Conservation (phyloP, 116 monocot genomes). For the Zostera marina region DNA sequence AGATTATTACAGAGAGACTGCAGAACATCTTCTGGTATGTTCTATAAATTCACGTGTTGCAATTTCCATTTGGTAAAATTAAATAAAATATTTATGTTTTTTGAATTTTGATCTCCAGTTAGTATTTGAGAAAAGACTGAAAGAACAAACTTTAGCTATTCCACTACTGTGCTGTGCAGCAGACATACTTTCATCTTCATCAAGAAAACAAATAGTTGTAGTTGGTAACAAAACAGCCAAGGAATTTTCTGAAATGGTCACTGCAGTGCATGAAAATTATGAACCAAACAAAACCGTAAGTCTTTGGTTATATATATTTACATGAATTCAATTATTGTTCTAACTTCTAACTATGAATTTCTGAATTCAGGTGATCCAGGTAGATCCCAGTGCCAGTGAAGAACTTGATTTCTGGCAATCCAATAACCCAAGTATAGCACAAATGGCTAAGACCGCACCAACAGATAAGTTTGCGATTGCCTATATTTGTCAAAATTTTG, state of each 20-base stretch:
- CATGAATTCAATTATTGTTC: too few species aligned
- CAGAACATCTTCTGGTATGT: constrained; percentile 81
- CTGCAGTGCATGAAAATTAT: constrained; percentile 36
- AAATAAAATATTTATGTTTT: neutral
- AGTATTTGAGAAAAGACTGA: constrained; percentile 55
- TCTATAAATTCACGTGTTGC: neutral
- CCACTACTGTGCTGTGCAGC: constrained; percentile 81
- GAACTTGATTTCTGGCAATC: constrained; percentile 75
- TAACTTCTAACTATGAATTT: neutral
- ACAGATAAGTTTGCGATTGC: constrained; percentile 25
- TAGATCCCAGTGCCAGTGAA: constrained; percentile 41
- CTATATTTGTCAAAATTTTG: constrained; percentile 70
- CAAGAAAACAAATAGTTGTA: constrained; percentile 65
- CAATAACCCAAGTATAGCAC: constrained; percentile 35
- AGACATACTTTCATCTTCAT: constrained; percentile 49
- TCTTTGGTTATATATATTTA: neutral
- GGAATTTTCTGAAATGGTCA: constrained; percentile 50
- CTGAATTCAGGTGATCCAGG: constrained; percentile 56
- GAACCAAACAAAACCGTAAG: constrained; percentile 69
- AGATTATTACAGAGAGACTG: constrained; percentile 34
- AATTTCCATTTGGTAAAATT: neutral
- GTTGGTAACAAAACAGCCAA: constrained; percentile 44
- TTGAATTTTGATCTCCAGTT: constrained; percentile 24
- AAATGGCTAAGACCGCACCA: constrained; percentile 36
- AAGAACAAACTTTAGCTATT: constrained; percentile 55